Evolutionary conservation across 2,329 filamentous ascomycete genomes (phyloP).

Genomic region (Cladosporium velox): DNA sequence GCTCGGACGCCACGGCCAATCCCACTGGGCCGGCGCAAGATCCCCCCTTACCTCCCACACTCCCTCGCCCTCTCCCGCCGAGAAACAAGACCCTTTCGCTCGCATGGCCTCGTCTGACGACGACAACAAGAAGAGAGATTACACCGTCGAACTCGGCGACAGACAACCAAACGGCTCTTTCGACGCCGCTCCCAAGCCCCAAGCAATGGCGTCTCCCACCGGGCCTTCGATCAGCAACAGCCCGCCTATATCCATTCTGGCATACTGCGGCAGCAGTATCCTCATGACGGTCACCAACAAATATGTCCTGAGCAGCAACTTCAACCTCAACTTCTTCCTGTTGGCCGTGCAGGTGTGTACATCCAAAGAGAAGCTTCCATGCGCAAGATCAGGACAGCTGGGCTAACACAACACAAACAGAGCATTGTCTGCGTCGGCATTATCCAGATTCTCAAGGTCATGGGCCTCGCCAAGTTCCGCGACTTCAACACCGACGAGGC

Average conservation of each 20-base stretch:
- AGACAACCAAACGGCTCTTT: conserved; percentile 53
- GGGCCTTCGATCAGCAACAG: conserved; percentile 57
- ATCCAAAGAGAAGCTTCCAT: neutral
- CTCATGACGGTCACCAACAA: conserved; percentile 99
- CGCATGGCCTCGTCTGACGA: conserved; percentile 71
- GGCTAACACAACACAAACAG: conserved; percentile 49
- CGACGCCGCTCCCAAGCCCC: conserved; percentile 41
- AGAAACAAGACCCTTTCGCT: conserved; percentile 17
- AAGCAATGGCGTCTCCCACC: conserved; percentile 52
- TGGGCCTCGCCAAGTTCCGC: conserved; percentile 77
- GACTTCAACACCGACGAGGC: conserved; percentile 88
- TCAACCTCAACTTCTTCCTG: conserved; percentile 97
- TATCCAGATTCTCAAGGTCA: conserved; percentile 78
- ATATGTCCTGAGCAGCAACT: conserved; percentile 90
- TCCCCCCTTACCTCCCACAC: conserved; percentile 28
- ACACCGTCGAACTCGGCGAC: conserved; percentile 69
- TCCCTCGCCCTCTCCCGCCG: conserved; percentile 19
- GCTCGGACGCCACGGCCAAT: conserved; percentile 28
- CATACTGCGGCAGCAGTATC: conserved; percentile 95
- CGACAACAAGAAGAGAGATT: conserved; percentile 79
- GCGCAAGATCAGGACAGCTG: neutral
- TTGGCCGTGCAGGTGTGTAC: conserved; percentile 79
- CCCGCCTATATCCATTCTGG: conserved; percentile 76
- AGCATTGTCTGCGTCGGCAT: conserved; percentile 84
- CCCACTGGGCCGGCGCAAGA: conserved; percentile 22